phyloP scores from a whole-genome alignment of 2,329 filamentous ascomycete species.

The Ophiostoma sp. region DNA sequence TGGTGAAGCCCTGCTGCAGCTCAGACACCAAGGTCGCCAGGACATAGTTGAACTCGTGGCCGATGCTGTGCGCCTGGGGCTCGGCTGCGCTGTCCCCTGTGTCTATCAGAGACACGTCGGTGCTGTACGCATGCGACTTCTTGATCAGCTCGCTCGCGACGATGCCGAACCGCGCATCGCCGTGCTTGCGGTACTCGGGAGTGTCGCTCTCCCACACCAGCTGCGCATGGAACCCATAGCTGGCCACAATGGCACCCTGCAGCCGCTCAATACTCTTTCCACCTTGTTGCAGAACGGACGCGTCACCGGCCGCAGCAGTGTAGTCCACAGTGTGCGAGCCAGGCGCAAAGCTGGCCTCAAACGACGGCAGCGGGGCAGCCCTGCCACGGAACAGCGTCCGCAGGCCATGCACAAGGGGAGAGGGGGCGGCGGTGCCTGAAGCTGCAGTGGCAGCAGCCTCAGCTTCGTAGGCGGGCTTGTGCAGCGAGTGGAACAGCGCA shows the following conservation, averaged over 20 bases:
- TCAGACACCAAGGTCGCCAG: constrained; percentile 72
- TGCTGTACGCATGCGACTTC: constrained; percentile 47
- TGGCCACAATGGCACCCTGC: constrained; percentile 73
- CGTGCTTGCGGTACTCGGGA: constrained; percentile 68
- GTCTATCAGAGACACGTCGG: constrained; percentile 32
- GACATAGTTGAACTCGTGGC: constrained; percentile 62
- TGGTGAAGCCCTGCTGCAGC: constrained; percentile 73
- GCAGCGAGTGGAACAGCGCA: constrained; percentile 57
- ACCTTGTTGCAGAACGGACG: constrained; percentile 21
- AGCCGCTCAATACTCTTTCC: constrained; percentile 37
- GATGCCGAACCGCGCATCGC: constrained; percentile 74
- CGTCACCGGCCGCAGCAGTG: constrained; percentile 21
- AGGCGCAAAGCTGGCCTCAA: constrained; percentile 55
- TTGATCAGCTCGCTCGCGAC: constrained; percentile 70
- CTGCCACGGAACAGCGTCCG: constrained; percentile 54
- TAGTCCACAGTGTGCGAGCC: constrained; percentile 45
- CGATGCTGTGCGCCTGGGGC: constrained; percentile 18
- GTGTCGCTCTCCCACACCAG: constrained; percentile 91
- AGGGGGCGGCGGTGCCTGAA: constrained; percentile 26
- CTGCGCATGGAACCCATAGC: constrained; percentile 83
- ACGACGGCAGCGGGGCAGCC: constrained; percentile 53
- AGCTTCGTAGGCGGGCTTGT: constrained; percentile 50
- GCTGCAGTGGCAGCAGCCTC: constrained; percentile 22
- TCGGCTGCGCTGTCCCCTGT: neutral
- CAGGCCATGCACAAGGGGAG: constrained; percentile 50